A percentile compares a stretch with the other conserved stretches of the same genome.
These are phyloP conservation scores for Rhynchosporium secalis DNA, from an alignment of 2,329 filamentous ascomycete genomes.

Conservation along the genomic window DNA sequence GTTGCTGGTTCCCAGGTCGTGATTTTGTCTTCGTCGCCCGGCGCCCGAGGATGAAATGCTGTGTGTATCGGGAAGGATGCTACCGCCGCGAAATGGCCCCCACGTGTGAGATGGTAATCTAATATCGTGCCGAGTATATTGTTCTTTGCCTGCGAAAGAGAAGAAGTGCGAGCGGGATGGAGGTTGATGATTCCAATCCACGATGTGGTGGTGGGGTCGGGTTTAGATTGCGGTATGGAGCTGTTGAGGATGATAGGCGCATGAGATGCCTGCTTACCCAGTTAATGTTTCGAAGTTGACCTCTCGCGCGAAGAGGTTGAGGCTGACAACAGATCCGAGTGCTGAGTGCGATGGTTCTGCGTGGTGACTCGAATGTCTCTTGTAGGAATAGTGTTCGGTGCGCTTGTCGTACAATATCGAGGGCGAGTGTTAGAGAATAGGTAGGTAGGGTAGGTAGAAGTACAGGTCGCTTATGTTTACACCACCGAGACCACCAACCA, in stretches of 20 bases:
- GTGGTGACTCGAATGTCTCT: too few species aligned
- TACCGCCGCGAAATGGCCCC: neutral
- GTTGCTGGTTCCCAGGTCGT: neutral
- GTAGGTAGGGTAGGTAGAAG: too few species aligned
- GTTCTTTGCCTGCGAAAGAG: conserved; percentile 12
- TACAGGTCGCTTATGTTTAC: too few species aligned
- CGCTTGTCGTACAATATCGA: too few species aligned
- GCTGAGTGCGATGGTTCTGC: neutral
- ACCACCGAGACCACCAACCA: too few species aligned
- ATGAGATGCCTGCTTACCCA: neutral
- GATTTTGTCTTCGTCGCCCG: neutral
- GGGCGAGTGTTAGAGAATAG: too few species aligned
- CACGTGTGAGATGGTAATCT: neutral
- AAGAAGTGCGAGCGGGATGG: conserved; percentile 10
- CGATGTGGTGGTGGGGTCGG: conserved; percentile 7
- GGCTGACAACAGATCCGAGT: neutral
- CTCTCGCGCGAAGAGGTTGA: neutral
- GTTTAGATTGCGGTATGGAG: conserved; percentile 6
- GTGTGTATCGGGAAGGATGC: neutral
- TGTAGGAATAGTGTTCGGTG: too few species aligned
- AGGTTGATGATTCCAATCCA: neutral
- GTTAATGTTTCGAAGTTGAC: neutral
- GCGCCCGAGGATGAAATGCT: conserved; percentile 1
- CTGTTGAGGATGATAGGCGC: conserved; percentile 8
- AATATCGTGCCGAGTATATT: neutral